Evolutionary conservation across 257 asterid genomes (phyloP), one percentile per base, ranked within the genome.

Genomic region (Echium plantagineum): DNA sequence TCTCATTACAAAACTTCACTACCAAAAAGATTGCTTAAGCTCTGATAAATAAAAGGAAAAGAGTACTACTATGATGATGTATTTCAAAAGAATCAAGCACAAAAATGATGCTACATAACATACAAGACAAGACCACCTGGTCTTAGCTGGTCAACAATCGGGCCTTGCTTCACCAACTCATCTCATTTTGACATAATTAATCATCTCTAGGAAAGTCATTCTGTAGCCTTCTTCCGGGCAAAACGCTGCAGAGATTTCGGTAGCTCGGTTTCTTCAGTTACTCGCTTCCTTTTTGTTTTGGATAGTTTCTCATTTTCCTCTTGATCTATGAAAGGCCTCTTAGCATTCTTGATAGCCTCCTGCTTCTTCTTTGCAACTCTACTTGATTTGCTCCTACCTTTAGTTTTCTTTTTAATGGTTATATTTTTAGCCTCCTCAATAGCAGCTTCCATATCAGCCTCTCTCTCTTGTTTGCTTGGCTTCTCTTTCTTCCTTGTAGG

Each of bases 331-430:
- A 83, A 75, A 20, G 84, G 75, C 54, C 71, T 86, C 84, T 84
- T 93, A 30, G 89, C 96, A 16, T 70, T 80, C 63, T 65, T 75
- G 16, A 89, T 71, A 10, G 80, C 86, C 63, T 84, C 90, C 74
- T 80, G 71, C 77, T 86, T 84, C 87, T 84, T 93, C 80, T 69
- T 83, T 0, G 95, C 86, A 54, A 67, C 54, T 65, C 76, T 88
- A 63, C 96, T 85, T 0, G 98, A 85, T 71, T 89, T 93, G 72
- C 81, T 89, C 79, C 95, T 78, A 30, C 97, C 98, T 69, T 89
- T 88, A 0, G 97, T 93, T 68, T 86, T 93, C 81, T 89, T 93
- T 80, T 86, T 84, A 30, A 83, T 1, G 4, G 68, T 15, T 9
- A 24, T 20, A 31, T 28, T 72, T 74, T 86, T 91, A 6, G 90